These are phyloP conservation scores for Brassica carinata DNA, from an alignment of 345 rosid genomes.

Conservation along the genomic window DNA sequence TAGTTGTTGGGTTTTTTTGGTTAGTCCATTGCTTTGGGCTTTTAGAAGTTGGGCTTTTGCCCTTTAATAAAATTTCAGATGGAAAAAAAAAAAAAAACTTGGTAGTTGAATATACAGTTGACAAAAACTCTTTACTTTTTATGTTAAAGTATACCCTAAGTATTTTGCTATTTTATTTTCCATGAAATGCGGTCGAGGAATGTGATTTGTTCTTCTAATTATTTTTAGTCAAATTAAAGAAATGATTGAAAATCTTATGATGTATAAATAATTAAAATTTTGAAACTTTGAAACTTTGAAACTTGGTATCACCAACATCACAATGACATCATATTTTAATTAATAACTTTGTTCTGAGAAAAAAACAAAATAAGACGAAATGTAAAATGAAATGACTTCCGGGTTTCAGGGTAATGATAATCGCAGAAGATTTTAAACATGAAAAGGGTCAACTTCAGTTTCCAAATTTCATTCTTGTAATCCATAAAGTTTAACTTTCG, in stretches of 20 bases:
- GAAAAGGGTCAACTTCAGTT: neutral
- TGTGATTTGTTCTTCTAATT: slow-evolving; percentile 27
- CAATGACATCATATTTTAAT: slow-evolving; percentile 30
- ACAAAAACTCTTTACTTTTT: neutral
- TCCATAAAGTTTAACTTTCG: slow-evolving; percentile 12
- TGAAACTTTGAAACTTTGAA: slow-evolving; percentile 15
- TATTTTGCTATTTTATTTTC: slow-evolving; percentile 21
- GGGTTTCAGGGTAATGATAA: slow-evolving; percentile 22
- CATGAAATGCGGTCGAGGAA: slow-evolving; percentile 41
- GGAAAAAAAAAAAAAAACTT: neutral
- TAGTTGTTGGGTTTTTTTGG: no score
- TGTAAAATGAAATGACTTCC: slow-evolving; percentile 15
- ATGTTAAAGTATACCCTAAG: neutral
- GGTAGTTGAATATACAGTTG: slow-evolving; percentile 6
- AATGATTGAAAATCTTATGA: slow-evolving; percentile 29
- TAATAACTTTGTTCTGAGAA: neutral
- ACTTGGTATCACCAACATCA: slow-evolving; percentile 25
- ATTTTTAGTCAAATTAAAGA: slow-evolving; percentile 17
- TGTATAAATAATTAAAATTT: slow-evolving; percentile 21
- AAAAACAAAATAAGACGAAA: neutral
- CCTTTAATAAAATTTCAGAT: no score
- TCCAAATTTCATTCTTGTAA: slow-evolving; percentile 3
- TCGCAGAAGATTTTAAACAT: slow-evolving; percentile 25
- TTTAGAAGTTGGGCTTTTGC: no score
- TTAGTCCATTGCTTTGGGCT: no score